Base-by-base conservation (phyloP, 306 rosid genomes). In the Leucaena leucocephala region DNA sequence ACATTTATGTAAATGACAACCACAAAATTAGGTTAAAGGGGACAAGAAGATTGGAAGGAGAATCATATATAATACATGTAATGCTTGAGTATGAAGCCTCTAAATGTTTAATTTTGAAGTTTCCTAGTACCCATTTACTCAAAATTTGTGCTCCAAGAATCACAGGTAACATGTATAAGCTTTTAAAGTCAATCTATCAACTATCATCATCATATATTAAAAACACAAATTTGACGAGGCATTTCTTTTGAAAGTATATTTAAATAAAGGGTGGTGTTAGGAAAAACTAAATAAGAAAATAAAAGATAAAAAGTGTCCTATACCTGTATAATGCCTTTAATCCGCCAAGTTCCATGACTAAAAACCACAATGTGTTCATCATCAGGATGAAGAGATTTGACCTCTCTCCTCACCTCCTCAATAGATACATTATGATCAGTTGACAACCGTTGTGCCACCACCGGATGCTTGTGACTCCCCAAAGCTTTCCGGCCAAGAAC, bases 291-390 rank as follows among this genome's bases (percentile, higher is more conserved):
- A 59, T n/a, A 49, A 43, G 54, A 15, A 69, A 15, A 40, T 7
- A 3, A 67, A 36, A 45, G 17, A 54, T 2, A n/a, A 50, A 50
- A 54, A n/a, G 59, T 1, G 59, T n/a, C 22, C 59, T 68, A 54
- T 90, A 93, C 98, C 99, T 95, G 99, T 87, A 95, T 95, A 76
- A 95, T 95, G 63, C 99, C 99, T 80, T 95, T 95, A 61, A 95
- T 91, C 77, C 99, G 90, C 99, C 99, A 95, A 59, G 89, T 95
- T 61, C 99, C 99, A 2, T 91, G 98, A 57, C 50, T 85, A 77
- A 85, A 83, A 34, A 95, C 94, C 52, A 95, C 98, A 50, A 91
- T 71, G 33, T 87, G 97, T 2, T 96, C 61, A 84, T 95, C 99
- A 74, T 95, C 99, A 3, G 99, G 99, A 76, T 95, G 98, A 63